Conservation (phyloP, 352 stramenopile genomes). For the Pythium monospermum region DNA sequence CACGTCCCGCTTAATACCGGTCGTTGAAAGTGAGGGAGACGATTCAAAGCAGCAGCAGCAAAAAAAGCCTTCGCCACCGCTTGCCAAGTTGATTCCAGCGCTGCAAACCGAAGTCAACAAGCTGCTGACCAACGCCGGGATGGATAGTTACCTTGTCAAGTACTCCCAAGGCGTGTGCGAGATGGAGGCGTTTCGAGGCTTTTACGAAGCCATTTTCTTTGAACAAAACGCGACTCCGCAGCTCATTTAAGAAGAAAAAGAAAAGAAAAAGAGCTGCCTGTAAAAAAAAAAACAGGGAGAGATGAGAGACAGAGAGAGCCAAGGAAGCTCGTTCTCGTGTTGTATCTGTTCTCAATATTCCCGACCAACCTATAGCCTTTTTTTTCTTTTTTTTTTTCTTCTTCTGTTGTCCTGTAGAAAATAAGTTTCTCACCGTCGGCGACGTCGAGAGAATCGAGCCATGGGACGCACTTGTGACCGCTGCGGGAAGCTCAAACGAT, state of each 20-base stretch:
- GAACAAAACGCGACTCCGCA: slow-evolving; percentile 34
- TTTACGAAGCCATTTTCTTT: slow-evolving; percentile 84
- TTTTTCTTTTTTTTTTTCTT: not conserved
- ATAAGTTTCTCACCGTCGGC: not conserved
- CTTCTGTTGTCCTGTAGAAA: too few relatives aligned
- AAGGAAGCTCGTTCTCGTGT: too few relatives aligned
- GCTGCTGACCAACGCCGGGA: slow-evolving; percentile 42
- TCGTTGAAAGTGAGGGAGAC: slow-evolving; percentile 27
- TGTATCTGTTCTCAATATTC: too few relatives aligned
- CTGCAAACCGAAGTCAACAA: slow-evolving; percentile 72
- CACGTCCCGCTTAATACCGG: slow-evolving; percentile 17
- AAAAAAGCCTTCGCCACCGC: slow-evolving; percentile 47
- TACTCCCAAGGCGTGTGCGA: slow-evolving; percentile 75
- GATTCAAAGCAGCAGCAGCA: slow-evolving; percentile 16
- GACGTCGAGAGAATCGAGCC: slow-evolving; percentile 6
- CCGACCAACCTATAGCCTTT: too few relatives aligned
- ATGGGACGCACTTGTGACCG: not conserved
- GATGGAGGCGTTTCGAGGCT: slow-evolving; percentile 78
- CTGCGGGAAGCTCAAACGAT: not conserved
- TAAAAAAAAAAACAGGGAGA: too few relatives aligned
- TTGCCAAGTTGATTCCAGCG: slow-evolving; percentile 76
- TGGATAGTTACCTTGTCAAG: slow-evolving; percentile 57
- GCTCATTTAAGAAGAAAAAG: slow-evolving; percentile 26
- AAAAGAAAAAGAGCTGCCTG: not conserved
- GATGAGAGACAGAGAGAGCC: too few relatives aligned